These are phyloP conservation scores for Nicotiana benthamiana DNA, from an alignment of 257 asterid genomes.

Conservation along the genomic window DNA sequence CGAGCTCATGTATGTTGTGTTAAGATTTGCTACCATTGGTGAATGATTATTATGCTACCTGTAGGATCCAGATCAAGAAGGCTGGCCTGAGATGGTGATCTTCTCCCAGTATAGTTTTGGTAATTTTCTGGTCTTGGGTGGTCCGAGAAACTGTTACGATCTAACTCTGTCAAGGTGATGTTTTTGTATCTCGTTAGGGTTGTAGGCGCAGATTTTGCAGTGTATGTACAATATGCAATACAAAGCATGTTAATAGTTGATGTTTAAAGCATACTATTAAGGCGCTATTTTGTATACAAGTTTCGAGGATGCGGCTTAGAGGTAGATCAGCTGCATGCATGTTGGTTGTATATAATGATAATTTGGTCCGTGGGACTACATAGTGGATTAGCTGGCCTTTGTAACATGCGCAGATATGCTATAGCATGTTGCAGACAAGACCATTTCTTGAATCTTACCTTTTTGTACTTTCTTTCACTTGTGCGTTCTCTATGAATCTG, in stretches of 20 bases:
- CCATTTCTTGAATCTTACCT: neutral
- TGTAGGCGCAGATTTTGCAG: neutral
- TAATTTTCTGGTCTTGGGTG: neutral
- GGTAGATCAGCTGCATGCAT: neutral
- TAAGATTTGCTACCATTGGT: neutral
- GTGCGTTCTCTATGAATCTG: neutral
- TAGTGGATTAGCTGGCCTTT: neutral
- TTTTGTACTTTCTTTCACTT: neutral
- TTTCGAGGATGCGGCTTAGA: neutral
- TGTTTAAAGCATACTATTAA: neutral
- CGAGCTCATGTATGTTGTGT: neutral
- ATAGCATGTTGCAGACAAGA: neutral
- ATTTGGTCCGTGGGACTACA: neutral
- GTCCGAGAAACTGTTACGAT: neutral
- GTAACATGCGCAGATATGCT: neutral
- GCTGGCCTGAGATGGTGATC: neutral
- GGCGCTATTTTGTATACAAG: slow-evolving; percentile 2
- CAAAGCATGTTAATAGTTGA: neutral
- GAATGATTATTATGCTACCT: neutral
- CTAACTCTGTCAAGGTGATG: neutral
- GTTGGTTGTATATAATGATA: neutral
- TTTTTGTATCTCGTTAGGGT: neutral
- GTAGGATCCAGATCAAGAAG: slow-evolving; percentile 8
- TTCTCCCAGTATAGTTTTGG: neutral
- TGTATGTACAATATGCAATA: neutral